phyloP scores from a whole-genome alignment of 306 rosid species.

The Acacia melanoxylon region DNA sequence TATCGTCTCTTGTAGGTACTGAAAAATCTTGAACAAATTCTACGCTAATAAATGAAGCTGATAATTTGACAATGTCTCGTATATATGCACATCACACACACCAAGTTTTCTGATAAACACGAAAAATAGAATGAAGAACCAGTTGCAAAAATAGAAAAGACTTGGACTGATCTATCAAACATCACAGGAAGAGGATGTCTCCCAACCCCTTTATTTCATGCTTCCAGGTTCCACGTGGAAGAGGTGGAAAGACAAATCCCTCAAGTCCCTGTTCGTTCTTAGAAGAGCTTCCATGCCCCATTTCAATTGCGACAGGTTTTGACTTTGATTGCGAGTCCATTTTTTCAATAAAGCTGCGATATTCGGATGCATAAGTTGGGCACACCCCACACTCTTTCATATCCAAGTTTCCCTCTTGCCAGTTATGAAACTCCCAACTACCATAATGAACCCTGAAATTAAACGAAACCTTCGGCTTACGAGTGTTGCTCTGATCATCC shows the following conservation, averaged over 20 bases:
- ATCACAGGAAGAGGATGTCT: neutral
- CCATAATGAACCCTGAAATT: neutral
- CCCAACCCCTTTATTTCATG: neutral
- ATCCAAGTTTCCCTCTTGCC: neutral
- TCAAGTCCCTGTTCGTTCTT: neutral
- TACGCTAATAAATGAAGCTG: neutral
- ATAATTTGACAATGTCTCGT: neutral
- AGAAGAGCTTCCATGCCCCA: neutral
- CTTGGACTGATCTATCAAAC: neutral
- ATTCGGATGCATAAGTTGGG: conserved; percentile 2
- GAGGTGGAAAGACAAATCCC: neutral
- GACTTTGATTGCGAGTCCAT: neutral
- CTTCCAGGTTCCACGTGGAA: neutral
- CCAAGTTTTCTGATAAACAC: neutral
- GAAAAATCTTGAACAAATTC: neutral
- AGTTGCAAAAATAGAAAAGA: neutral
- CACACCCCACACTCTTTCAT: conserved; percentile 15
- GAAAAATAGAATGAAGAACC: neutral
- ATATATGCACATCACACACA: neutral
- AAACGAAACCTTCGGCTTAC: neutral
- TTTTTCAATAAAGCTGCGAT: neutral
- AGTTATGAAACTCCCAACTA: neutral
- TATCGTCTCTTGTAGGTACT: neutral
- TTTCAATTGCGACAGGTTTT: neutral
- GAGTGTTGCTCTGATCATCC: neutral